A percentile compares a stretch with the other conserved stretches of the same genome.
Conservation (phyloP, 371 early-diverging fungal species). For the Zychaea mexicana region DNA sequence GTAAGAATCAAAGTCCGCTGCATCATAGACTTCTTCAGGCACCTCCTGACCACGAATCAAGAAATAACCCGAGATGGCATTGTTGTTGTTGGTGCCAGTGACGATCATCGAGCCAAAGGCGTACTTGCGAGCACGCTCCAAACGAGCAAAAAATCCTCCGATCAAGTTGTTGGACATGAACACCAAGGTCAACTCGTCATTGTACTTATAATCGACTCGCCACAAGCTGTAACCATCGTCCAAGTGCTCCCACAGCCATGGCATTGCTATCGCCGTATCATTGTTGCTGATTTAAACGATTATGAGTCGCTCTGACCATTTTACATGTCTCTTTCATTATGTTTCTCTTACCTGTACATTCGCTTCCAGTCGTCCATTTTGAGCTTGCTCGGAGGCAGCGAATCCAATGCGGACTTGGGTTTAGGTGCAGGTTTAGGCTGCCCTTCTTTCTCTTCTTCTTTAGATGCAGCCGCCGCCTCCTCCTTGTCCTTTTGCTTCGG, state of each 20-base stretch:
- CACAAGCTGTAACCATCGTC: conserved; percentile 90
- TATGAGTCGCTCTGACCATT: too few species aligned
- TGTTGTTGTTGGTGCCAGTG: conserved; percentile 87
- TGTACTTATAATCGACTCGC: conserved; percentile 90
- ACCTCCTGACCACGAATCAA: conserved; percentile 90
- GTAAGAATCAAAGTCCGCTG: conserved; percentile 90
- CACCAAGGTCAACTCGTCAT: conserved; percentile 75
- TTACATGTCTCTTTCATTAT: too few species aligned
- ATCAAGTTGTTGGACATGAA: conserved; percentile 91
- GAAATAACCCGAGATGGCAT: conserved; percentile 92
- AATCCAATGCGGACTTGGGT: conserved; percentile 89
- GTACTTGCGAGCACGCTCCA: conserved; percentile 94
- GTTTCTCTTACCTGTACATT: conserved; percentile 61
- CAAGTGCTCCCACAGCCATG: conserved; percentile 93
- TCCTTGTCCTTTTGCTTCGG: conserved; percentile 34
- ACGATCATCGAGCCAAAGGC: conserved; percentile 91
- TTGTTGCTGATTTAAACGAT: conserved; percentile 71
- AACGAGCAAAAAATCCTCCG: conserved; percentile 92
- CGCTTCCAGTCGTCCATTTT: conserved; percentile 94
- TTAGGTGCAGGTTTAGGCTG: conserved; percentile 79
- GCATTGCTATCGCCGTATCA: conserved; percentile 84
- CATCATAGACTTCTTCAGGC: conserved; percentile 84
- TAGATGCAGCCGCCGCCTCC: conserved; percentile 51
- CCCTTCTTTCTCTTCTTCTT: conserved; percentile 22
- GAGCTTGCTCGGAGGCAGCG: conserved; percentile 83